Evolutionary conservation across 495 filamentous ascomycete genomes (phyloP).

Genomic region (Saxophila tyrrhenica): DNA sequence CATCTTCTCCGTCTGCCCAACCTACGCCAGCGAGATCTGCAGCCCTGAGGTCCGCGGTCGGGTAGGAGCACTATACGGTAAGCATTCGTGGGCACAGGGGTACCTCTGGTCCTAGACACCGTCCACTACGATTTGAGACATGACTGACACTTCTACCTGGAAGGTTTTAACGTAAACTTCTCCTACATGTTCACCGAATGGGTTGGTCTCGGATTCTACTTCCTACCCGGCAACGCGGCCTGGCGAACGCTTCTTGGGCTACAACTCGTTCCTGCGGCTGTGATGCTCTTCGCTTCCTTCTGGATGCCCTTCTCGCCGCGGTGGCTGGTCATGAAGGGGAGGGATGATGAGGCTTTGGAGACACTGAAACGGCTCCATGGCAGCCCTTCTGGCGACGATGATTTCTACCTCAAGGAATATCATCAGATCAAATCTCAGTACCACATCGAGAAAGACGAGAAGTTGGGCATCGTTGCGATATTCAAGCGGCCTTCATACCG

Average conservation of each 20-base stretch:
- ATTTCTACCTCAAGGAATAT: slow-evolving; percentile 14
- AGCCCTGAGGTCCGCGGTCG: background rate
- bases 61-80: background rate
- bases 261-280: slow-evolving; percentile 4
- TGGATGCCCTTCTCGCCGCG: slow-evolving; percentile 37
- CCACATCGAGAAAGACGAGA: background rate
- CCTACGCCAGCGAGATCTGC: background rate
- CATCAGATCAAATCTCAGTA: background rate
- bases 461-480: background rate
- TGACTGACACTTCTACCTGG: too few relatives aligned
- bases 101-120: too few relatives aligned
- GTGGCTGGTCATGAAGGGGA: slow-evolving; percentile 38
- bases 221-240: background rate
- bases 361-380: background rate
- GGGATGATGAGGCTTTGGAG: slow-evolving; percentile 30
- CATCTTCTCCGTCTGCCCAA: background rate
- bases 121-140: too few relatives aligned
- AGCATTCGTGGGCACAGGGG: too few relatives aligned
- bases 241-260: slow-evolving; percentile 6
- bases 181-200: background rate
- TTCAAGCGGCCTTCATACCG: background rate
- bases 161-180: background rate
- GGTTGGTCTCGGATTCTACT: background rate
- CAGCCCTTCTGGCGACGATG: slow-evolving; percentile 4
- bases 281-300: slow-evolving; percentile 22